Evolutionary conservation across 208 protist species (phyloP).

Genomic region (Trypanosomatidae sp.): DNA sequence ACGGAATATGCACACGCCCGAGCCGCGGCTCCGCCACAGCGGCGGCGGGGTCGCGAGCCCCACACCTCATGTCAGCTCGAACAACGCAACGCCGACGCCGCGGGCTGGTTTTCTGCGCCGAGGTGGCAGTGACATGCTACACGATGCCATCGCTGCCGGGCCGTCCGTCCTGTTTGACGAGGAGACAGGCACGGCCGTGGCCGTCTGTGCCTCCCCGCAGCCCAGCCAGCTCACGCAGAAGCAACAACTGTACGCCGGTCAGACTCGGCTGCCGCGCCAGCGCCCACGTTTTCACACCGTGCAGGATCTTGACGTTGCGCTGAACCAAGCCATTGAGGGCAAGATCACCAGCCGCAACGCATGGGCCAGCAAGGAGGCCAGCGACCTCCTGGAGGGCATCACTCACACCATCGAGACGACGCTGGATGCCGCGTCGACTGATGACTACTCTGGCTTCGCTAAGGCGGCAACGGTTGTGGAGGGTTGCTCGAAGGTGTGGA

Average conservation of each 20-base stretch:
- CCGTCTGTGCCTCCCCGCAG: slow-evolving; percentile 31
- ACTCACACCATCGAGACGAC: slow-evolving; percentile 86
- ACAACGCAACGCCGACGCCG: slow-evolving; percentile 8
- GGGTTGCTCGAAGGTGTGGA: slow-evolving; percentile 93
- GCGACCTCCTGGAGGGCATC: slow-evolving; percentile 88
- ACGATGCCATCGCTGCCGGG: slow-evolving; percentile 39
- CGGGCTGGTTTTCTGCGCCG: slow-evolving; percentile 19
- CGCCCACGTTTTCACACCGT: slow-evolving; percentile 82
- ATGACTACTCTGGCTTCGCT: slow-evolving; percentile 88
- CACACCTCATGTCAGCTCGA: slow-evolving; percentile 6
- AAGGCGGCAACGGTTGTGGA: slow-evolving; percentile 93
- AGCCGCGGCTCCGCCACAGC: slow-evolving; percentile 13
- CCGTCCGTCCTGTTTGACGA: slow-evolving; percentile 68
- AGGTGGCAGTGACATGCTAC: slow-evolving; percentile 11
- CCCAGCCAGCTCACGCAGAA: slow-evolving; percentile 38
- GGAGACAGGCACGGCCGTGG: slow-evolving; percentile 19
- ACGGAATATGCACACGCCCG: slow-evolving; percentile 22
- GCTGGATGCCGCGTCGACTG: slow-evolving; percentile 52
- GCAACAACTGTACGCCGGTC: slow-evolving; percentile 7
- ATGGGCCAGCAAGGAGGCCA: slow-evolving; percentile 87
- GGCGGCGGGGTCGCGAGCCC: slow-evolving; percentile 6
- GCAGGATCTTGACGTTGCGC: slow-evolving; percentile 82
- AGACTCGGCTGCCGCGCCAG: slow-evolving; percentile 44
- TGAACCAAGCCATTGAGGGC: slow-evolving; percentile 88
- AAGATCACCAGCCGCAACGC: slow-evolving; percentile 92